A percentile compares a stretch with the other conserved stretches of the same genome.
phyloP scores from a whole-genome alignment of 73 alveolate genomes.

The Urostyla sp. region DNA sequence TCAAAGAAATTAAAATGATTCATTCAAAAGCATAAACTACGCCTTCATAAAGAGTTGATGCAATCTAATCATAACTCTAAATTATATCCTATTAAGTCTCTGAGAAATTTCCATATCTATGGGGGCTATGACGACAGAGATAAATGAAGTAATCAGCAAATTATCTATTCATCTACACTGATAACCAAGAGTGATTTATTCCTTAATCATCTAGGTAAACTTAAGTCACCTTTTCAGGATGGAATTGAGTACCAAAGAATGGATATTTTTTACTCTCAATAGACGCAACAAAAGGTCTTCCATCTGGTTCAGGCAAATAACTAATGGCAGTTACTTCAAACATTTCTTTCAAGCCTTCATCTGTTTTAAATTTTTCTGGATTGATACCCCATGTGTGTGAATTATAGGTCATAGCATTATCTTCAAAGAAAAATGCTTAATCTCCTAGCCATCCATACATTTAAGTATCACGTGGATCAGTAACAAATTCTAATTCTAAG shows the following conservation, averaged over 20 bases:
- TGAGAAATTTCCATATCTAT: slow-evolving; percentile 38
- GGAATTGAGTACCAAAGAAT: slow-evolving; percentile 66
- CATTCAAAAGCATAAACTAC: slow-evolving; percentile 40
- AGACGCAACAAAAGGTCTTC: slow-evolving; percentile 67
- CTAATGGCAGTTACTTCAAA: slow-evolving; percentile 22
- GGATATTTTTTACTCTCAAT: slow-evolving; percentile 68
- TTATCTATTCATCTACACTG: slow-evolving; percentile 43
- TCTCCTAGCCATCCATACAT: slow-evolving; percentile 37
- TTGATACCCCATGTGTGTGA: slow-evolving; percentile 56
- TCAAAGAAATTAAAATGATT: background rate
- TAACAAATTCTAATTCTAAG: slow-evolving; percentile 25
- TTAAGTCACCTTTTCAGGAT: slow-evolving; percentile 66
- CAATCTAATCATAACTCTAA: slow-evolving; percentile 18
- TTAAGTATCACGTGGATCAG: slow-evolving; percentile 17
- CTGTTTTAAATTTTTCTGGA: slow-evolving; percentile 57
- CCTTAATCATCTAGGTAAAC: slow-evolving; percentile 37
- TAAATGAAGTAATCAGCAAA: slow-evolving; percentile 64
- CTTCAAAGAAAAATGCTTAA: slow-evolving; percentile 33
- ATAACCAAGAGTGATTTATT: slow-evolving; percentile 45
- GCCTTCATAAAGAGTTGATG: slow-evolving; percentile 30
- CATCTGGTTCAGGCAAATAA: slow-evolving; percentile 56
- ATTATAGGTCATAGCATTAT: slow-evolving; percentile 48
- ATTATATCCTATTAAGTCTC: slow-evolving; percentile 33
- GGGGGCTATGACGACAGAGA: slow-evolving; percentile 41
- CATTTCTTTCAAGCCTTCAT: slow-evolving; percentile 3